Conservation (phyloP, 2,329 filamentous ascomycete genomes). For the Aspergillus sp. region DNA sequence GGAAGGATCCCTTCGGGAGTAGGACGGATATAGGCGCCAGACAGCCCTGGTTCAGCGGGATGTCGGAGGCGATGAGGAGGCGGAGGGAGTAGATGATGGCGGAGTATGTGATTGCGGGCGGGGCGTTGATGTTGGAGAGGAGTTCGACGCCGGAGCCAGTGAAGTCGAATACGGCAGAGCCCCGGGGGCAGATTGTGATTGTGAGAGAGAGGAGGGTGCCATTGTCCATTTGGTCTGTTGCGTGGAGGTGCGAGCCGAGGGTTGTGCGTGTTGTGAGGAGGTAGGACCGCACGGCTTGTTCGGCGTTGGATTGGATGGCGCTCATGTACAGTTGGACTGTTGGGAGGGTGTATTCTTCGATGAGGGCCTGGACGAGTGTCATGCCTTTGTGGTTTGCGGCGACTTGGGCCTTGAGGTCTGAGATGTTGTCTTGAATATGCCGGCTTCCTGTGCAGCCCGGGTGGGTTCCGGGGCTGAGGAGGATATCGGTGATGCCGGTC, state of each 20-base stretch:
- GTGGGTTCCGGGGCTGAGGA: slow-evolving; percentile 73
- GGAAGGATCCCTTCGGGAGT: slow-evolving; percentile 68
- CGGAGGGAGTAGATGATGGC: slow-evolving; percentile 86
- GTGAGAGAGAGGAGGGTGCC: slow-evolving; percentile 74
- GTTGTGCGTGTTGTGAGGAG: slow-evolving; percentile 69
- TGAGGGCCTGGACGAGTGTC: slow-evolving; percentile 70
- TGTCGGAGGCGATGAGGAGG: slow-evolving; percentile 76
- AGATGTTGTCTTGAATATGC: slow-evolving; percentile 78
- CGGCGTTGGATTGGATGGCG: slow-evolving; percentile 78
- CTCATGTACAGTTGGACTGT: slow-evolving; percentile 83
- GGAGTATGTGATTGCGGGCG: slow-evolving; percentile 76
- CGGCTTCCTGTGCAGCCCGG: slow-evolving; percentile 76
- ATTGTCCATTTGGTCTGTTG: slow-evolving; percentile 84
- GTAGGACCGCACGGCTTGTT: slow-evolving; percentile 71
- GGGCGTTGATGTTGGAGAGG: slow-evolving; percentile 77
- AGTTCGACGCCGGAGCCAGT: slow-evolving; percentile 75
- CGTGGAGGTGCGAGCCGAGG: slow-evolving; percentile 67
- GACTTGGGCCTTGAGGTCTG: slow-evolving; percentile 82
- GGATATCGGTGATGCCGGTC: slow-evolving; percentile 67
- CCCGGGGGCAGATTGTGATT: slow-evolving; percentile 70
- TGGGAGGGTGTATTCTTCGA: slow-evolving; percentile 73
- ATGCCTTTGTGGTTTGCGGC: slow-evolving; percentile 86
- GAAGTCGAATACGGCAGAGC: slow-evolving; percentile 77
- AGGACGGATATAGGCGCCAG: slow-evolving; percentile 72
- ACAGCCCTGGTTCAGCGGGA: slow-evolving; percentile 85